Base-by-base conservation (phyloP, 164 flowering plant species). In the Paratinospora sagittata region DNA sequence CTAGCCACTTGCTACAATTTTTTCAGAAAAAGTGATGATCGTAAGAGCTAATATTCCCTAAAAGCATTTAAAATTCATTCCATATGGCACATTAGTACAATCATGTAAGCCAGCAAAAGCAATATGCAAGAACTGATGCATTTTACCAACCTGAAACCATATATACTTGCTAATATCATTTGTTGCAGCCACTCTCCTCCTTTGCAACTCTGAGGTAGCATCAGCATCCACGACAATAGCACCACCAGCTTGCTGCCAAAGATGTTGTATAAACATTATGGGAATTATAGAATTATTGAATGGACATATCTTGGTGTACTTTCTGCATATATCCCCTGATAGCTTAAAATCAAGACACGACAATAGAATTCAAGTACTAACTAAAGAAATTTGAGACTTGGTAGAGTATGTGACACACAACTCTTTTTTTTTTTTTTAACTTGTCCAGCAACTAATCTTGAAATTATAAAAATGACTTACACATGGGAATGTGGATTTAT, bases 191-290 rank as follows among this genome's bases (percentile, higher is more conserved):
- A 91, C 76, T 49, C 91, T 92, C 43, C 77, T 85, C 79, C 74
- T 85, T 77, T 83, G 93, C 84, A 96, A 76, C 62, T 80, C 77
- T 27, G 98, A 80, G 26, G 98, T 93, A 52, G 97, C 99, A 82
- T 93, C 93, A 79, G 98, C 98, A 83, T 91, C 93, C 99, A 96
- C 85, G 61, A 73, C 83, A 73, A 96, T 90, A 16, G 84, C 76
- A 71, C 85, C 92, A 76, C 92, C 93, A 81, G 81, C 84, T 84
- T 87, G 90, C 98, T 95, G 89, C 71, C 58, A 80, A 73, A 52
- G 27, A 52, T 19, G 39, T 8, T 36, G 39, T 3, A 36, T 36
- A 36, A 36, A 36, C 39, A 36, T 36, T 36, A 36, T 36, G 39
- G 39, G 39, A 47, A 47, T 17, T 47, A n/a, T n/a, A n/a, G 14